A percentile compares a stretch with the other conserved stretches of the same genome.
These are phyloP conservation scores for Rhododendron kiyosumense DNA, from an alignment of 148 eudicot genomes.

Conservation along the genomic window DNA sequence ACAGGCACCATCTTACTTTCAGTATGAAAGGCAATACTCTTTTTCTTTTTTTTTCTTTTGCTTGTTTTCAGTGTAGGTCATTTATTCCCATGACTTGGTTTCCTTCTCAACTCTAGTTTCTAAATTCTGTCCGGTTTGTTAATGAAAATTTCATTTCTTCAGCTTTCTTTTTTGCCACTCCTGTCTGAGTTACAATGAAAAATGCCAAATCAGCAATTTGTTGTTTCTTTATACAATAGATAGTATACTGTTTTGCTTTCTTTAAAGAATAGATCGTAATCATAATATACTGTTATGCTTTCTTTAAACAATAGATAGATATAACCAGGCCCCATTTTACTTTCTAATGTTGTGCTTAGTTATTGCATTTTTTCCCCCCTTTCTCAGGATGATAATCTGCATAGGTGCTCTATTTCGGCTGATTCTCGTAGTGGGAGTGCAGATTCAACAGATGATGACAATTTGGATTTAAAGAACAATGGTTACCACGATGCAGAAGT, in stretches of 20 bases:
- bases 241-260: too few relatives aligned
- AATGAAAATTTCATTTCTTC: background rate
- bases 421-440: slow-evolving; percentile 87
- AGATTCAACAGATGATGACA: slow-evolving; percentile 73
- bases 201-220: background rate
- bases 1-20: too few relatives aligned
- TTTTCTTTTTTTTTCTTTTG: background rate
- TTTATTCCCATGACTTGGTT: background rate
- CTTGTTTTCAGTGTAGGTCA: background rate
- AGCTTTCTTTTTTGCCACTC: background rate
- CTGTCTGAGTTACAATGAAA: background rate
- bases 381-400: slow-evolving; percentile 75
- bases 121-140: background rate
- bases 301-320: too few relatives aligned
- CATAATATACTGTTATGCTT: too few relatives aligned
- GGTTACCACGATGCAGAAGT: slow-evolving; percentile 81
- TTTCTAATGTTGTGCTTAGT: background rate
- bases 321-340: background rate
- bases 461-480: slow-evolving; percentile 41
- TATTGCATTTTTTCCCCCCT: slow-evolving; percentile 10
- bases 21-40: too few relatives aligned
- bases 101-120: background rate
- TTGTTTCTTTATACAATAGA: background rate
- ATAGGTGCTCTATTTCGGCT: slow-evolving; percentile 88
- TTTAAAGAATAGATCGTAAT: too few relatives aligned